Evolutionary conservation across 192 early-diverging fungal species (phyloP), one percentile per base, ranked within the genome.

Genomic region (Backusella morwellensis): DNA sequence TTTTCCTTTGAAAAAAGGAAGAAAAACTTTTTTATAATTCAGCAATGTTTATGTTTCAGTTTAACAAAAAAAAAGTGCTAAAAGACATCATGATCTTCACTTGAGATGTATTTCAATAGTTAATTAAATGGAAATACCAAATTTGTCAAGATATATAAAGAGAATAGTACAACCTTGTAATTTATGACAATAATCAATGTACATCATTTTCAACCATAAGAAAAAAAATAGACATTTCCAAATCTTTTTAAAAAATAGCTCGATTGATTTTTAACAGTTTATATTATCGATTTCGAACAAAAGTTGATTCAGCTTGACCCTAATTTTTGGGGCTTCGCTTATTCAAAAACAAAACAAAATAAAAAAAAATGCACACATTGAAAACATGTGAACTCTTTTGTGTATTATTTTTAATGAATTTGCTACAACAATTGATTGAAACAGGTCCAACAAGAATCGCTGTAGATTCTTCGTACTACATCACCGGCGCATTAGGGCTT

Each of bases 311-410:
- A 59, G 54, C 54, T 59, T 59, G 17, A 59, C 54, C 54, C 54
- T 59, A 59, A 59, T 23, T 59, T 59, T 59, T 59, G 54, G 54
- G 54, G 54, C 54, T 59, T 59, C 54, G 54, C 54, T 59, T 59
- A 59, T 59, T 59, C 54, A 59, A 59, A 59, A 59, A 59, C 8
- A 23, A 21, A 26, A 59, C n/a, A 23, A 59, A 59, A 59, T 1
- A 59, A 26, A 59, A 59, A 59, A 59, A 56, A 50, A 50, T 50
- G 47, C 23, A 26, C 54, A 59, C 54, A 59, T 23, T 59, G 54
- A 59, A 26, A 59, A 59, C 54, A 59, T 59, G 54, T 59, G 54
- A 59, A 26, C 54, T 59, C 54, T 59, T 59, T 59, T 59, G 54
- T 59, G 54, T 59, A 59, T 59, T 59, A 26, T 26, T 56, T 59